Evolutionary conservation across 1,284 basidiomycete species (phyloP).

Genomic region (Lentinula novae-zelandiae): DNA sequence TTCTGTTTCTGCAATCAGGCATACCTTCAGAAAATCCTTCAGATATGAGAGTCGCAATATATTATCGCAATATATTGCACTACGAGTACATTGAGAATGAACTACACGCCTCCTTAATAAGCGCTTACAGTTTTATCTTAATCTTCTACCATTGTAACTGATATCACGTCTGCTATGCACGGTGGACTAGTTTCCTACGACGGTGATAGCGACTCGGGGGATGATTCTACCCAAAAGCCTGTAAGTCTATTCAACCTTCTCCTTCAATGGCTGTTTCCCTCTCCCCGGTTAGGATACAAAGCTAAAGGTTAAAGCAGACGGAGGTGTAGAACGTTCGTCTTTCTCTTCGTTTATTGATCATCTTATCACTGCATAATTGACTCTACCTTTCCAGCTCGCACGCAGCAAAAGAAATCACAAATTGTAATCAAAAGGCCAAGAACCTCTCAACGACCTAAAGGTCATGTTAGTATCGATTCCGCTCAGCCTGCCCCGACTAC

Average conservation of each 20-base stretch:
- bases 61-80: too few species aligned
- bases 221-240: slow-evolving; percentile 34
- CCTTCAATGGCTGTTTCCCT: slow-evolving; percentile 46
- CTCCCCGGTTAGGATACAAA: slow-evolving; percentile 59
- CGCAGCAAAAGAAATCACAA: slow-evolving; percentile 35
- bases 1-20: too few species aligned
- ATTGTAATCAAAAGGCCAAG: slow-evolving; percentile 50
- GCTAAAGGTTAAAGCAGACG: slow-evolving; percentile 38
- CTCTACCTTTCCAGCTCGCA: slow-evolving; percentile 23
- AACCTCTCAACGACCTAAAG: slow-evolving; percentile 33
- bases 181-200: slow-evolving; percentile 61
- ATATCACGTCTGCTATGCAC: not conserved
- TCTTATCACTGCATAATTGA: too few species aligned
- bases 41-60: too few species aligned
- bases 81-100: too few species aligned
- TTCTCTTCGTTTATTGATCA: not conserved
- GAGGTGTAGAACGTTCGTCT: slow-evolving; percentile 46
- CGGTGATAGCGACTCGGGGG: slow-evolving; percentile 62
- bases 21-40: too few species aligned
- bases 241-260: slow-evolving; percentile 59
- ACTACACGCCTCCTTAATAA: not conserved
- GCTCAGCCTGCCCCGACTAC: slow-evolving; percentile 7
- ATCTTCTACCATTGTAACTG: too few species aligned
- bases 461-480: slow-evolving; percentile 43
- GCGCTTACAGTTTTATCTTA: not conserved